A percentile compares a stretch with the other conserved stretches of the same genome.
Conservation (phyloP, 2,329 filamentous ascomycete species). For the Albophoma yamanashiensis region DNA sequence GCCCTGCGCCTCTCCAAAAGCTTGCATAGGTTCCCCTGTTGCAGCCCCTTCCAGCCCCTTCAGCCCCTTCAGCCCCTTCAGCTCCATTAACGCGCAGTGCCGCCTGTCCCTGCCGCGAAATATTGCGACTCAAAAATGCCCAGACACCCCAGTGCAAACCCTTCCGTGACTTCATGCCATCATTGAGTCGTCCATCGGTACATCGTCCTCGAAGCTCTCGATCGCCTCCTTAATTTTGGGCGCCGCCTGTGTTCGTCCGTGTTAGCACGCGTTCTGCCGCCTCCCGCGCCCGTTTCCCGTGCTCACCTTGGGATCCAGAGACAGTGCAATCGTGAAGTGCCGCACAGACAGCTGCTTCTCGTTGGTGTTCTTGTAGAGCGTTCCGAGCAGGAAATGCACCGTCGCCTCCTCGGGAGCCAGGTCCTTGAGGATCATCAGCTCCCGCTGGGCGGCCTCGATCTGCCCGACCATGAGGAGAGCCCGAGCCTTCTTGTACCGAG, state of each 20-base stretch:
- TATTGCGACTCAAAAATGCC: not conserved
- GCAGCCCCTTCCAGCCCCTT: too few species aligned
- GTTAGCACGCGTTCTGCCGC: not conserved
- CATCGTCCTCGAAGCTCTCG: constrained; percentile 76
- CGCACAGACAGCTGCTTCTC: constrained; percentile 74
- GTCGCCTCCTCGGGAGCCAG: constrained; percentile 90
- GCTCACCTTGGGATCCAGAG: constrained; percentile 87
- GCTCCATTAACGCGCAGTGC: constrained; percentile 6
- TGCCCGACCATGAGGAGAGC: constrained; percentile 67
- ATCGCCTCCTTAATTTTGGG: constrained; percentile 95
- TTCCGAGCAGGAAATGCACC: constrained; percentile 88
- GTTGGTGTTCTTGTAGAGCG: constrained; percentile 63
- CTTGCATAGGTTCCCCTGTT: too few species aligned
- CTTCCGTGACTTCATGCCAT: constrained; percentile 35
- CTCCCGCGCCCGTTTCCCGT: too few species aligned
- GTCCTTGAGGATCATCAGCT: constrained; percentile 82
- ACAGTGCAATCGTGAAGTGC: constrained; percentile 89
- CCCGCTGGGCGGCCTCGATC: constrained; percentile 63
- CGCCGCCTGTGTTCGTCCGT: constrained; percentile 53
- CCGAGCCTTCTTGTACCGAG: constrained; percentile 86
- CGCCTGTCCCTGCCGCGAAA: not conserved
- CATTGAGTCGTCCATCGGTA: constrained; percentile 58
- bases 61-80: not conserved
- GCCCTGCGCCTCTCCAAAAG: not conserved
- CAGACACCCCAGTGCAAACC: not conserved